phyloP scores from a whole-genome alignment of 2,329 filamentous ascomycete species.

The Hymenoscyphus scutula region DNA sequence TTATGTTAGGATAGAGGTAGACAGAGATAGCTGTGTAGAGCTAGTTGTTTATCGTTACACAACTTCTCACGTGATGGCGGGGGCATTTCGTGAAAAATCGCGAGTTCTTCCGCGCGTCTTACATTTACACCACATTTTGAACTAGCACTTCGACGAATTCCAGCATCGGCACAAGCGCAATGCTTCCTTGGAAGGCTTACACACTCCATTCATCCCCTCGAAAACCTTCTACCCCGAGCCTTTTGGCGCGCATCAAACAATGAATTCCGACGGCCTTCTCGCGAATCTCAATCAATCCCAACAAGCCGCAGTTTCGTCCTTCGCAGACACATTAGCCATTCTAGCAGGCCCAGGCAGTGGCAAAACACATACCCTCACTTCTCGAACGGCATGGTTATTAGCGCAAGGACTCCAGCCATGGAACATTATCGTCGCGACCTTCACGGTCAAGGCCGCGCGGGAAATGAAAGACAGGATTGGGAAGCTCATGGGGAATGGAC shows the following conservation, averaged over 20 bases:
- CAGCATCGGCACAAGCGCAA: neutral
- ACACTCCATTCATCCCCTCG: neutral
- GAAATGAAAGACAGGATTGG: conserved; percentile 92
- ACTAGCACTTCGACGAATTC: neutral
- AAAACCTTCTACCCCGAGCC: neutral
- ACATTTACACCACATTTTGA: neutral
- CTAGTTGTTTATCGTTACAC: neutral
- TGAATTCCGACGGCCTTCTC: conserved; percentile 43
- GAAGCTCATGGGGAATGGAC: conserved; percentile 72
- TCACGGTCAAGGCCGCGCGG: conserved; percentile 89
- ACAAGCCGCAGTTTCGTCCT: conserved; percentile 60
- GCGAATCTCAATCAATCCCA: conserved; percentile 64
- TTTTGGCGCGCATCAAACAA: conserved; percentile 17
- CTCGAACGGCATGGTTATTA: conserved; percentile 86
- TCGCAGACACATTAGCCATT: conserved; percentile 58
- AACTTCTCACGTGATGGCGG: neutral
- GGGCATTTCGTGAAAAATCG: neutral
- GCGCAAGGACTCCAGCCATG: conserved; percentile 71
- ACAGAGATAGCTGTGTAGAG: too few species aligned
- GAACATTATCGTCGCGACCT: conserved; percentile 93
- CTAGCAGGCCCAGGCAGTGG: conserved; percentile 70
- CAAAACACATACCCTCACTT: conserved; percentile 93
- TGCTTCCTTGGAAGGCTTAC: neutral
- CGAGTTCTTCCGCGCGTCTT: neutral
- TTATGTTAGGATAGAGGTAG: too few species aligned